These are phyloP conservation scores for Castanospermum australe DNA, from an alignment of 306 rosid genomes.

Conservation along the genomic window DNA sequence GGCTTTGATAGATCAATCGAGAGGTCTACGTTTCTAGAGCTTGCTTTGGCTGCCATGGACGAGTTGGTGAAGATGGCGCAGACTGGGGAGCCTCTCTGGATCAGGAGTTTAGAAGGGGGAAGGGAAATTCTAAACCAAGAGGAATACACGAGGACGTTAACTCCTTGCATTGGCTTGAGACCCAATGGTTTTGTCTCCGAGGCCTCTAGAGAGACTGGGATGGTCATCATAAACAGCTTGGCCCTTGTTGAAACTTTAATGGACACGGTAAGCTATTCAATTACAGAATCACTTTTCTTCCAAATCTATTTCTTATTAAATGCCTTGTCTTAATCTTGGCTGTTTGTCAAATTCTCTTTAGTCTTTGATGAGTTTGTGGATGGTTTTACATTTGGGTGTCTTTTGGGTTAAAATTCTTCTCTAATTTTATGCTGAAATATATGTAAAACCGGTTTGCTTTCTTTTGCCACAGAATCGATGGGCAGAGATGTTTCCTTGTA, in stretches of 20 bases:
- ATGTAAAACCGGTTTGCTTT: background rate
- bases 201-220: constrained; percentile 80
- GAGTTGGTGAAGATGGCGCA: constrained; percentile 89
- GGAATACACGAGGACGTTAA: constrained; percentile 65
- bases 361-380: background rate
- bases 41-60: constrained; percentile 93
- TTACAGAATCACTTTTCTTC: background rate
- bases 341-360: background rate
- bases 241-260: constrained; percentile 91
- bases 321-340: background rate
- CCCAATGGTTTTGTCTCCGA: constrained; percentile 80
- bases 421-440: background rate
- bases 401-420: too few species aligned
- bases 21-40: constrained; percentile 82
- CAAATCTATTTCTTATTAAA: background rate
- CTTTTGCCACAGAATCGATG: constrained; percentile 60
- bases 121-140: constrained; percentile 78
- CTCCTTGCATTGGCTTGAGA: constrained; percentile 84
- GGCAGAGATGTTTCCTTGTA: constrained; percentile 84
- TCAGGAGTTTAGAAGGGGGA: constrained; percentile 71
- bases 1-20: constrained; percentile 62
- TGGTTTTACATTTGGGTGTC: background rate
- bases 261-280: constrained; percentile 66
- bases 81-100: constrained; percentile 83
- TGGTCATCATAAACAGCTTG: constrained; percentile 86